Evolutionary conservation across 352 stramenopile genomes (phyloP).

Genomic region (Phytophthora ramorum): DNA sequence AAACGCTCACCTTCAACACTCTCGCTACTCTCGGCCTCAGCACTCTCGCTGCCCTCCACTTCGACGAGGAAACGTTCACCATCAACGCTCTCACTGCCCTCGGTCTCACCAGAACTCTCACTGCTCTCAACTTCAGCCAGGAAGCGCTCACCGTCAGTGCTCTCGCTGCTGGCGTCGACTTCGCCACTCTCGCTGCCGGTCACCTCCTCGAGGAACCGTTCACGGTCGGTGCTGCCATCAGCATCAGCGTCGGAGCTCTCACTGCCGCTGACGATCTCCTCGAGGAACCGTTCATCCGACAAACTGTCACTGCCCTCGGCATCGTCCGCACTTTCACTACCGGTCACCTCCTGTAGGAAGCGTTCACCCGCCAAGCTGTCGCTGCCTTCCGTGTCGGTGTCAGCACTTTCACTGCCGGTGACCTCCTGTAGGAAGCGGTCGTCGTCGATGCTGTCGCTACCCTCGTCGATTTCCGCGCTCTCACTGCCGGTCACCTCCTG

Average conservation of each 20-base stretch:
- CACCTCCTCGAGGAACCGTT: background rate
- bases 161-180: background rate
- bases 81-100: background rate
- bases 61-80: background rate
- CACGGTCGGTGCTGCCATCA: background rate
- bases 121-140: slow-evolving; percentile 3
- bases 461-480: too few relatives aligned
- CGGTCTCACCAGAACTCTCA: background rate
- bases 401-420: background rate
- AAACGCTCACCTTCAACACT: slow-evolving; percentile 15
- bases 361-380: background rate
- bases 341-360: background rate
- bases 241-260: background rate
- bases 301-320: background rate
- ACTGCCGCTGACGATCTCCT: background rate
- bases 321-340: background rate
- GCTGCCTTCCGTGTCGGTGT: background rate
- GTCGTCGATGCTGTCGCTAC: too few relatives aligned
- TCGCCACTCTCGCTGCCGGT: background rate
- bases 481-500: background rate
- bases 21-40: slow-evolving; percentile 7
- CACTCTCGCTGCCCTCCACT: background rate
- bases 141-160: slow-evolving; percentile 1
- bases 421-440: background rate
- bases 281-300: background rate